Evolutionary conservation across 1,139 yeast species (phyloP).

Genomic region (Arxiozyma slooffiae): DNA sequence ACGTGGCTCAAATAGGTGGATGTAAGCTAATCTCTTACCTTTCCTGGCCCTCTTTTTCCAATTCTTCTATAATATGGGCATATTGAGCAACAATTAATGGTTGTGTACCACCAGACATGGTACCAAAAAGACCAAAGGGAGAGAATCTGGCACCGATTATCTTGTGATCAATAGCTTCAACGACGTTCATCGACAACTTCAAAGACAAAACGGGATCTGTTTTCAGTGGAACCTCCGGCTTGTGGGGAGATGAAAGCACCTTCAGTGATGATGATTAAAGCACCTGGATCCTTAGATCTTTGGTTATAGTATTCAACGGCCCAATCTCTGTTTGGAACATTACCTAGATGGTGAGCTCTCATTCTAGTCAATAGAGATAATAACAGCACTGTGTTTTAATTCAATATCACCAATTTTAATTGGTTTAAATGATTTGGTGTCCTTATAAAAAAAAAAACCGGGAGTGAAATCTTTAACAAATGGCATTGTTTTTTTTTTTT

Average conservation of each 20-base stretch:
- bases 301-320: conserved; percentile 31
- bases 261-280: conserved; percentile 33
- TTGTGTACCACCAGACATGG: conserved; percentile 33
- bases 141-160: conserved; percentile 41
- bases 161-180: conserved; percentile 43
- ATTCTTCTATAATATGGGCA: conserved; percentile 33
- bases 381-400: conserved; percentile 36
- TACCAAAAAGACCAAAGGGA: conserved; percentile 1
- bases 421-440: conserved; percentile 40
- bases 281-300: conserved; percentile 32
- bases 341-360: conserved; percentile 33
- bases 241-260: conserved; percentile 34
- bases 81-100: conserved; percentile 29
- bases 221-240: conserved; percentile 58
- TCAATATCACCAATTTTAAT: conserved; percentile 38
- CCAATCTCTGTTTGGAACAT: conserved; percentile 28
- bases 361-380: conserved; percentile 47
- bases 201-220: conserved; percentile 42
- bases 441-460: conserved; percentile 23
- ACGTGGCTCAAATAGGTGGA: conserved; percentile 45
- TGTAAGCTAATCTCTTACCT: conserved; percentile 40
- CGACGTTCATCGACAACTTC: conserved; percentile 47
- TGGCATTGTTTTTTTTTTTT: background rate
- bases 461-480: conserved; percentile 18
- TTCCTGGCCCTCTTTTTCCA: conserved; percentile 32